phyloP scores from a whole-genome alignment of 257 asterid genomes.

The Nicotiana otophora region DNA sequence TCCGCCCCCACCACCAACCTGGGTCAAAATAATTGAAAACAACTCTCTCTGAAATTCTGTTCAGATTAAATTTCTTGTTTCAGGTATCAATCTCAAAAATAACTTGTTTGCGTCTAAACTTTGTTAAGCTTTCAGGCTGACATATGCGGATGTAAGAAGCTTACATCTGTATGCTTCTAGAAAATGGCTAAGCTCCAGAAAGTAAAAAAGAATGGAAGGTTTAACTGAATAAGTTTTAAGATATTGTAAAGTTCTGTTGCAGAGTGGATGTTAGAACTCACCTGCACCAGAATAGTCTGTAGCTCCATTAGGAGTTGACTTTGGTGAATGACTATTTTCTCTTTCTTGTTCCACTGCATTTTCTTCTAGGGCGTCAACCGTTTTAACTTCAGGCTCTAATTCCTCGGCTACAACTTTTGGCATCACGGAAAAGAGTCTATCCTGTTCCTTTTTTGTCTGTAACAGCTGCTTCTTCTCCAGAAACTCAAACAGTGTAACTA shows the following conservation, averaged over 20 bases:
- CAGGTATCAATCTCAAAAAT: neutral
- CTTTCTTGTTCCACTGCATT: slow-evolving; percentile 18
- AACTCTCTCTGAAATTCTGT: neutral
- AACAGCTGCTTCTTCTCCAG: slow-evolving; percentile 61
- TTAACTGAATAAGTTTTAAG: neutral
- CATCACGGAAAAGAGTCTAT: slow-evolving; percentile 42
- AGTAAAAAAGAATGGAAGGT: neutral
- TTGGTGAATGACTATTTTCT: slow-evolving; percentile 37
- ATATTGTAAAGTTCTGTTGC: neutral
- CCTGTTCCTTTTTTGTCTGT: slow-evolving; percentile 61
- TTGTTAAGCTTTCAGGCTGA: neutral
- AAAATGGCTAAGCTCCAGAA: neutral
- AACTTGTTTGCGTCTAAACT: neutral
- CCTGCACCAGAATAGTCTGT: slow-evolving; percentile 28
- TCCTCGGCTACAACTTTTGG: slow-evolving; percentile 81
- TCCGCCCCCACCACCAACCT: neutral
- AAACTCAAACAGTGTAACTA: slow-evolving; percentile 46
- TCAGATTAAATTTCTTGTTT: neutral
- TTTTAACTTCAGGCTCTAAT: slow-evolving; percentile 37
- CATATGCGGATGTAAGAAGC: neutral
- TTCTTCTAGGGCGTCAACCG: slow-evolving; percentile 26
- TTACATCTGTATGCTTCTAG: neutral
- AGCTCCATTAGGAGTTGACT: slow-evolving; percentile 31
- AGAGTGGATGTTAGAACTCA: slow-evolving; percentile 22
- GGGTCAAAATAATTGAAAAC: neutral